Conservation (phyloP, 345 rosid species). For the Ricinus communis region DNA sequence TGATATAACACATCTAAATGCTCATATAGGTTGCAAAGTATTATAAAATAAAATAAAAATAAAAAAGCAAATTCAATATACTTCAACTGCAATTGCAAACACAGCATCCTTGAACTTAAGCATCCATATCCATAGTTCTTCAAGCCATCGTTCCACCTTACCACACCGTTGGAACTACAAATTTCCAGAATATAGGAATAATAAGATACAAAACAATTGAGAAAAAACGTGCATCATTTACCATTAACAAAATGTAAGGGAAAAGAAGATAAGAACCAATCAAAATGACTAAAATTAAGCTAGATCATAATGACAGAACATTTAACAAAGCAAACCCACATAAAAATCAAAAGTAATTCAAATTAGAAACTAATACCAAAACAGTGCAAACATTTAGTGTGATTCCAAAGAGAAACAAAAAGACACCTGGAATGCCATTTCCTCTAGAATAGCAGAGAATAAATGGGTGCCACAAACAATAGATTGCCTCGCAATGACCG, state of each 20-base stretch:
- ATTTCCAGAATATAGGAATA: slow-evolving; percentile 14
- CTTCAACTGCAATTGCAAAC: slow-evolving; percentile 67
- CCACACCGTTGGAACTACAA: slow-evolving; percentile 58
- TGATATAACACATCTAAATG: neutral
- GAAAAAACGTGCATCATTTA: neutral
- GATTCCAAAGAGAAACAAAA: neutral
- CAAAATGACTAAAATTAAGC: neutral
- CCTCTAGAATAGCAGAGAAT: slow-evolving; percentile 63
- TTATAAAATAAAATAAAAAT: neutral
- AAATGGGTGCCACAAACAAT: slow-evolving; percentile 62
- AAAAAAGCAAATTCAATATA: slow-evolving; percentile 22
- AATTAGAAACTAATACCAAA: neutral
- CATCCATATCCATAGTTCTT: slow-evolving; percentile 86
- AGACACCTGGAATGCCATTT: slow-evolving; percentile 77
- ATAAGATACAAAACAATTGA: neutral
- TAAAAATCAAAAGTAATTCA: neutral
- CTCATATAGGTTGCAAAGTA: neutral
- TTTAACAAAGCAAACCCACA: neutral
- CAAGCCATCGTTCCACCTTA: slow-evolving; percentile 72
- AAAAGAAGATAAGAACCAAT: neutral
- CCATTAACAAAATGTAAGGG: neutral
- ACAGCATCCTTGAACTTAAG: slow-evolving; percentile 73
- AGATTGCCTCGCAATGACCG: slow-evolving; percentile 58
- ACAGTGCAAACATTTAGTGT: neutral
- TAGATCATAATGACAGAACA: neutral